A percentile compares a stretch with the other conserved stretches of the same genome.
These are phyloP conservation scores for Kodamaea restingae DNA, from an alignment of 805 yeast genomes.

Conservation along the genomic window DNA sequence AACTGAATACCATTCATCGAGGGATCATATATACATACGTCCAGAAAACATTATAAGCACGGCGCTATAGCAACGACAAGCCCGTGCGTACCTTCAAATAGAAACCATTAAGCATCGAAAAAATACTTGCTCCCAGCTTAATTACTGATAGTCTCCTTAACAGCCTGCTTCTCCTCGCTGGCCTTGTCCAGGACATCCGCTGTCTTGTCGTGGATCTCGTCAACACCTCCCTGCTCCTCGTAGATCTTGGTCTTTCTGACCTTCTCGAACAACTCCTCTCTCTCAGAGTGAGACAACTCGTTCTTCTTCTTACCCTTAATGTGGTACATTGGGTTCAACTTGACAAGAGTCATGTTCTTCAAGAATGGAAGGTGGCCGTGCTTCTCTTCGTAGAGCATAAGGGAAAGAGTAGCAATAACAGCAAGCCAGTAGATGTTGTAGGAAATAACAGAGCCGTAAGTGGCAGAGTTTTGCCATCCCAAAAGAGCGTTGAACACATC, in stretches of 20 bases:
- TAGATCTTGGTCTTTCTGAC: constrained; percentile 20
- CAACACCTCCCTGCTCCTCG: constrained; percentile 15
- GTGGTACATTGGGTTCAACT: constrained; percentile 71
- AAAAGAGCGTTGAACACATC: constrained; percentile 24
- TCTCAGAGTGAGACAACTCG: constrained; percentile 51
- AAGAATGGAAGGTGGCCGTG: constrained; percentile 23
- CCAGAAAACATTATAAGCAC: too few relatives aligned
- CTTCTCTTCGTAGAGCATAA: constrained; percentile 24
- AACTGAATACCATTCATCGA: constrained; percentile 4
- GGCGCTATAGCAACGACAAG: too few relatives aligned
- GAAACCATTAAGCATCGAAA: too few relatives aligned
- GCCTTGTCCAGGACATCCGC: not conserved
- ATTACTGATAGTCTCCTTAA: not conserved
- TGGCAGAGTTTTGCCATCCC: constrained; percentile 28
- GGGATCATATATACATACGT: not conserved
- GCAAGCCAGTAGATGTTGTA: constrained; percentile 25
- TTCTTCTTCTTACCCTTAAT: constrained; percentile 63
- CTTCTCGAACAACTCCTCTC: constrained; percentile 45
- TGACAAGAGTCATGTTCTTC: constrained; percentile 22
- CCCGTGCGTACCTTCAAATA: too few relatives aligned
- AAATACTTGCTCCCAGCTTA: not conserved
- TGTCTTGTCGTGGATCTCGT: not conserved
- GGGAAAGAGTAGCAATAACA: constrained; percentile 14
- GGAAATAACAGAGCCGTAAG: constrained; percentile 24
- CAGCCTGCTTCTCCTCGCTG: not conserved